A percentile compares a stretch with the other conserved stretches of the same genome.
phyloP scores from a whole-genome alignment of 2,329 filamentous ascomycete genomes.

The Periconia macrospinosa region DNA sequence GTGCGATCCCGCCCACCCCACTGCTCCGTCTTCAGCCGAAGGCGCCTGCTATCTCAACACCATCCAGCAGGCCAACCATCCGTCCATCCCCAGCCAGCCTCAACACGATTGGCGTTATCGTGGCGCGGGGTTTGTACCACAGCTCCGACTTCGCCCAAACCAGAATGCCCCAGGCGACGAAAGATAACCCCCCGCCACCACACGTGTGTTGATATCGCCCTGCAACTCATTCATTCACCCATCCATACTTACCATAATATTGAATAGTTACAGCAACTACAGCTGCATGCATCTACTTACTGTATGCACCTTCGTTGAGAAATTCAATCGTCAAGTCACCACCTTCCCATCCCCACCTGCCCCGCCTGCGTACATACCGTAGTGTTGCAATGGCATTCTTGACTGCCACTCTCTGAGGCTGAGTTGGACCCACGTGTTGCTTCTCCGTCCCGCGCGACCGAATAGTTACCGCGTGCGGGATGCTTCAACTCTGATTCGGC shows the following conservation, averaged over 20 bases:
- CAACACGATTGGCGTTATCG: conserved; percentile 38
- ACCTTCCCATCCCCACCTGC: too few relatives aligned
- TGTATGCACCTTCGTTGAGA: too few relatives aligned
- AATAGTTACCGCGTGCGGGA: conserved; percentile 28
- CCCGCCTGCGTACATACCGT: background rate
- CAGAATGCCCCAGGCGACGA: conserved; percentile 11
- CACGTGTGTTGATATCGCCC: conserved; percentile 12
- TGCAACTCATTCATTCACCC: too few relatives aligned
- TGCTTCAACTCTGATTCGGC: conserved; percentile 40
- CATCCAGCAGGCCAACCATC: conserved; percentile 11
- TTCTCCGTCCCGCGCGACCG: background rate
- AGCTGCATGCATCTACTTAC: too few relatives aligned
- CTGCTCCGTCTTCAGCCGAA: conserved; percentile 33
- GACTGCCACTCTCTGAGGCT: background rate
- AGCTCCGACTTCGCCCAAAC: conserved; percentile 32
- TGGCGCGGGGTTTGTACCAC: conserved; percentile 24
- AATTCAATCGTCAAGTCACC: too few relatives aligned
- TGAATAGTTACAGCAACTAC: too few relatives aligned
- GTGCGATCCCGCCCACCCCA: background rate
- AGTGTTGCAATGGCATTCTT: background rate
- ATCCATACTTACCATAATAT: too few relatives aligned
- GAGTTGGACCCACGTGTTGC: conserved; percentile 8
- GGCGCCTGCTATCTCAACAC: conserved; percentile 14
- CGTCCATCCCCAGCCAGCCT: conserved; percentile 27
- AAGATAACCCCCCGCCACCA: conserved; percentile 17